phyloP scores from a whole-genome alignment of 495 filamentous ascomycete genomes.

The Arthonia radiata region DNA sequence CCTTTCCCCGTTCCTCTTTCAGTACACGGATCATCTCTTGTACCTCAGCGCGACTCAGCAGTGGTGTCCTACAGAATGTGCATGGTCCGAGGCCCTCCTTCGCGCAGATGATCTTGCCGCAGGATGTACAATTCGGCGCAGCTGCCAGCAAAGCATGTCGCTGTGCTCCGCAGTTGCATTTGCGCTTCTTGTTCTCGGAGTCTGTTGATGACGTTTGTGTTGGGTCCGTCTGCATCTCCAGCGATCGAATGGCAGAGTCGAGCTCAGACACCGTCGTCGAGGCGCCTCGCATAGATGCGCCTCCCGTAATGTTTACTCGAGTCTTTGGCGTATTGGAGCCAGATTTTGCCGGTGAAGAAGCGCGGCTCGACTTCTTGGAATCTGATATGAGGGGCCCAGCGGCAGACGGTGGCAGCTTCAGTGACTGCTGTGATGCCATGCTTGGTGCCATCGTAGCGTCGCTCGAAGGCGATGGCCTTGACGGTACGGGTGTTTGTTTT shows the following conservation, averaged over 20 bases:
- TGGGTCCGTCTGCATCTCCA: constrained; percentile 79
- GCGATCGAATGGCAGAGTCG: constrained; percentile 69
- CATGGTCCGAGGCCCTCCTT: constrained; percentile 87
- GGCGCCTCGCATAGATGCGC: constrained; percentile 49
- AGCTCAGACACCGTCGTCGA: constrained; percentile 58
- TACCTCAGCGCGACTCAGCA: constrained; percentile 46
- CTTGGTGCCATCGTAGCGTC: too few relatives aligned
- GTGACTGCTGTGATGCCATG: too few relatives aligned
- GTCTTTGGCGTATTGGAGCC: constrained; percentile 18
- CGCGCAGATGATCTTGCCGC: constrained; percentile 86
- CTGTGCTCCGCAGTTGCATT: constrained; percentile 66
- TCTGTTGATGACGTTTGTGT: constrained; percentile 19
- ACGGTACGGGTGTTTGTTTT: neutral
- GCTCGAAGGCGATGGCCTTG: constrained; percentile 6
- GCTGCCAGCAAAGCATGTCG: constrained; percentile 66
- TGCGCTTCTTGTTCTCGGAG: constrained; percentile 20
- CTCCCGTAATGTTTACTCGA: constrained; percentile 43
- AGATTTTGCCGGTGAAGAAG: constrained; percentile 19
- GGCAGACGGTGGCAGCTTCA: constrained; percentile 40
- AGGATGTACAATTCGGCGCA: constrained; percentile 76
- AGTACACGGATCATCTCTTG: constrained; percentile 70
- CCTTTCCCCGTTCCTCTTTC: constrained; percentile 61
- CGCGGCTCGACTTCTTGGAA: constrained; percentile 18
- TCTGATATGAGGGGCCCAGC: constrained; percentile 61
- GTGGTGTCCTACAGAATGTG: constrained; percentile 59